Evolutionary conservation across 2,329 filamentous ascomycete genomes (phyloP).

Genomic region (Ophiocordyceps camponoti-floridani): DNA sequence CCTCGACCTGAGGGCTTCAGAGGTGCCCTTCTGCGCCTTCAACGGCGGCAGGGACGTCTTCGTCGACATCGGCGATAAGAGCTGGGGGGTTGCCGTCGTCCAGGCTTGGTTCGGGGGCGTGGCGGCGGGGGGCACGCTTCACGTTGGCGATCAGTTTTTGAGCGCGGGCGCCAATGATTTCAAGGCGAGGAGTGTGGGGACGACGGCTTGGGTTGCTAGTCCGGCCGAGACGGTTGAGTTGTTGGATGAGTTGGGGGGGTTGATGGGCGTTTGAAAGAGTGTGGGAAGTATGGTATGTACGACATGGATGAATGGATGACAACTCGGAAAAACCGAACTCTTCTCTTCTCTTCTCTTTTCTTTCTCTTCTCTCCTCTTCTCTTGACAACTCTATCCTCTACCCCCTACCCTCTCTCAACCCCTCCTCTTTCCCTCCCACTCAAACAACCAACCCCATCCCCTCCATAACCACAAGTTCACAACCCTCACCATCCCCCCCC

Average conservation of each 20-base stretch:
- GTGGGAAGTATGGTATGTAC: too few species aligned
- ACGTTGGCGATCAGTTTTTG: conserved; percentile 93
- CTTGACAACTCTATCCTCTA: background rate
- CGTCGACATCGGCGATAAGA: conserved; percentile 96
- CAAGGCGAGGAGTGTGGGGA: conserved; percentile 79
- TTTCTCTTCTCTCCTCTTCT: background rate
- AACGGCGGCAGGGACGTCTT: conserved; percentile 97
- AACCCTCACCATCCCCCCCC: too few species aligned
- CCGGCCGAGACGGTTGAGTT: conserved; percentile 79
- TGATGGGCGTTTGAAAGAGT: conserved; percentile 17
- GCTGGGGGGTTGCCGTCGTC: conserved; percentile 83
- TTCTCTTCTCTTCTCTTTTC: background rate
- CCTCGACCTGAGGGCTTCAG: conserved; percentile 42
- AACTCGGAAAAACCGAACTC: too few species aligned
- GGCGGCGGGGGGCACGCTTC: conserved; percentile 50
- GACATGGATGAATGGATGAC: too few species aligned
- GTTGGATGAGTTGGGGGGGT: conserved; percentile 59
- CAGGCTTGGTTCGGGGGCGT: conserved; percentile 64
- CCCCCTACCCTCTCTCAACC: background rate
- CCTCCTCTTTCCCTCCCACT: background rate
- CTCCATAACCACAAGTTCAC: too few species aligned
- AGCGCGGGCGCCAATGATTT: conserved; percentile 95
- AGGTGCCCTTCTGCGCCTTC: conserved; percentile 87
- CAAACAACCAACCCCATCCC: background rate
- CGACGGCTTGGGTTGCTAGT: conserved; percentile 92